Evolutionary conservation across 805 yeast species (phyloP).

Genomic region (Saccharomyces paradoxus): DNA sequence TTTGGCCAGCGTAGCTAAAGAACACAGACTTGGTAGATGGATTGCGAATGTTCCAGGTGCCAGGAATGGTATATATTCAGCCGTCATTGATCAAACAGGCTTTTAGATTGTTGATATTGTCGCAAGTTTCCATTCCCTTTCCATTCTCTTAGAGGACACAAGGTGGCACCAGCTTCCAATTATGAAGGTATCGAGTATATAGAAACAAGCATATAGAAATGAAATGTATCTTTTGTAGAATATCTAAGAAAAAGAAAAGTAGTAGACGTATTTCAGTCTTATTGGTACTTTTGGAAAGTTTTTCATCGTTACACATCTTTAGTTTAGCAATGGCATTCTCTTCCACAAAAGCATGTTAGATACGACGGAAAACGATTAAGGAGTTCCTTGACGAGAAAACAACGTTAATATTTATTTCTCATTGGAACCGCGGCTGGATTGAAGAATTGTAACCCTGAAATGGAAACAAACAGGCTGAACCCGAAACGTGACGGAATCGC

Average conservation of each 20-base stretch:
- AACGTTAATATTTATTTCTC: too few species aligned
- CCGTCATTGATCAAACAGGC: constrained; percentile 36
- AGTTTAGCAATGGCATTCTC: not conserved
- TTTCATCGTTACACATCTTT: not conserved
- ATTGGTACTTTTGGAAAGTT: not conserved
- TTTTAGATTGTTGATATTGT: constrained; percentile 10
- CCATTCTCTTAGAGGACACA: not conserved
- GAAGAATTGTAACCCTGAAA: too few species aligned
- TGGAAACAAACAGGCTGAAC: too few species aligned
- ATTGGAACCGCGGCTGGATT: too few species aligned
- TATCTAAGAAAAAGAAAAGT: not conserved
- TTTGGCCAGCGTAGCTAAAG: constrained; percentile 67
- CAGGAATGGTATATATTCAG: constrained; percentile 64
- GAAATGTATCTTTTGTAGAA: not conserved
- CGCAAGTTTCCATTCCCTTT: not conserved
- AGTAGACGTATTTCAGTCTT: not conserved
- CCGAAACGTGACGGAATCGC: too few species aligned
- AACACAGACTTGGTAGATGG: constrained; percentile 89
- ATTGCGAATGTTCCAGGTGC: constrained; percentile 51
- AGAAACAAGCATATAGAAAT: not conserved
- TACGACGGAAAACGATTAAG: too few species aligned
- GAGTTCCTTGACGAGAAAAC: too few species aligned
- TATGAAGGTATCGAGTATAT: not conserved
- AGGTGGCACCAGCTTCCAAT: not conserved
- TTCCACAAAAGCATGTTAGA: not conserved